Evolutionary conservation across 164 flowering plant species (phyloP).

Genomic region (Berberis thunbergii): DNA sequence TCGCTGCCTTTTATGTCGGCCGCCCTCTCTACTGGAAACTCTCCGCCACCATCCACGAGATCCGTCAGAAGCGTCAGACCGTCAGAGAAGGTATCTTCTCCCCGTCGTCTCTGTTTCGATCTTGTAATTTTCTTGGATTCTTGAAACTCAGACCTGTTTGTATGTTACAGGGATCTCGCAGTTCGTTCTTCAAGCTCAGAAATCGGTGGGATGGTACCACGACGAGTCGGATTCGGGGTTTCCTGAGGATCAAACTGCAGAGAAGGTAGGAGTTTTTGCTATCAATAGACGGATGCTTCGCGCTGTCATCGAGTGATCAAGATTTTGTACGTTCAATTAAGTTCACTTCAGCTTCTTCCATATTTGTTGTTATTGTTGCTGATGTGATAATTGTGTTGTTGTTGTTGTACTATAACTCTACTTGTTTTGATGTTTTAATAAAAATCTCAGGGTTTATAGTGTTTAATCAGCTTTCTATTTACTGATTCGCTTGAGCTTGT

Average conservation of each 20-base stretch:
- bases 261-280: conserved; percentile 5
- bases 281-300: conserved; percentile 12
- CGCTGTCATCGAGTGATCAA: not conserved
- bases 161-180: conserved; percentile 47
- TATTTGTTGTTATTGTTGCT: no score
- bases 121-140: not conserved
- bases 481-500: no score
- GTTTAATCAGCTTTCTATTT: no score
- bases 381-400: no score
- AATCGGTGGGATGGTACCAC: conserved; percentile 59
- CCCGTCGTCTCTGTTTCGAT: conserved; percentile 9
- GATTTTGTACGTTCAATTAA: no score
- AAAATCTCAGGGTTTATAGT: no score
- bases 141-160: not conserved
- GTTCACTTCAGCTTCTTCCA: no score
- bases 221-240: conserved; percentile 55
- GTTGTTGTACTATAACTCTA: no score
- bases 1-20: conserved; percentile 55
- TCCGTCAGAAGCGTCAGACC: conserved; percentile 58
- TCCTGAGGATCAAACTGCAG: conserved; percentile 8
- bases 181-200: conserved; percentile 60
- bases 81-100: conserved; percentile 49
- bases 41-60: conserved; percentile 76
- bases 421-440: no score
- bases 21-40: conserved; percentile 94